Percentiles rank a stretch among this genome's conserved stretches.
phyloP scores from a whole-genome alignment of 1,284 basidiomycete genomes.

The Irpex sp. region DNA sequence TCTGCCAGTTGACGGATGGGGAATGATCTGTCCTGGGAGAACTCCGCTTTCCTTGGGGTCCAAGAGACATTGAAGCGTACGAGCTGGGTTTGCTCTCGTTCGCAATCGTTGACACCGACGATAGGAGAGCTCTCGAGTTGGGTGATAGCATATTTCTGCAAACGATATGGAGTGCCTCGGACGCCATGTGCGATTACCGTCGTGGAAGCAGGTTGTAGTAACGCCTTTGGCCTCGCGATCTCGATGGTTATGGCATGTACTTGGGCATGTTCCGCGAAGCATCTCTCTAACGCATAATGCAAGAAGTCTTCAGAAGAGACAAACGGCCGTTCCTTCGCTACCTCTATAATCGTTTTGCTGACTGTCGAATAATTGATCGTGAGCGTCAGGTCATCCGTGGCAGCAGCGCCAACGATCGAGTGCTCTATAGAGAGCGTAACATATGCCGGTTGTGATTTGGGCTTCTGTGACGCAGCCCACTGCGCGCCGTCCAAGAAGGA shows the following conservation, averaged over 20 bases:
- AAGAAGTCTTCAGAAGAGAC: conserved; percentile 37
- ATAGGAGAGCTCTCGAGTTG: conserved; percentile 55
- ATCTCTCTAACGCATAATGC: conserved; percentile 36
- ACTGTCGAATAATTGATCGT: conserved; percentile 59
- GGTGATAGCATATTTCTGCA: conserved; percentile 36
- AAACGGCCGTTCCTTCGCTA: conserved; percentile 27
- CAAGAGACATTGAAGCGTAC: conserved; percentile 55
- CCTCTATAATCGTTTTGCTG: conserved; percentile 28
- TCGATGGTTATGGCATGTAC: conserved; percentile 35
- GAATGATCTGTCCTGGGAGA: conserved; percentile 18
- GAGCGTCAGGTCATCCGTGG: conserved; percentile 49
- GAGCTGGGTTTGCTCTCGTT: conserved; percentile 63
- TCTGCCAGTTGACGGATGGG: conserved; percentile 36
- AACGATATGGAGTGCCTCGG: conserved; percentile 8
- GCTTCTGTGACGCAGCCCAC: conserved; percentile 31
- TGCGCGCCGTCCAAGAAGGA: conserved; percentile 36
- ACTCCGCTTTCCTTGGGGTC: background rate
- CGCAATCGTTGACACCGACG: conserved; percentile 71
- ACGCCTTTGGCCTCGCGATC: conserved; percentile 45
- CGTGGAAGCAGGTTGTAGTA: conserved; percentile 46
- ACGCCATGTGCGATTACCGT: conserved; percentile 35
- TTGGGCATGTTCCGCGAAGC: conserved; percentile 34
- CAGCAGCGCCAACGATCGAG: conserved; percentile 47
- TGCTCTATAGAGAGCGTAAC: conserved; percentile 52
- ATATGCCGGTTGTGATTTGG: conserved; percentile 50